Evolutionary conservation across 169 alveolate species (phyloP), one percentile per base, ranked within the genome.

Genomic region (Eimeria necatrix): DNA sequence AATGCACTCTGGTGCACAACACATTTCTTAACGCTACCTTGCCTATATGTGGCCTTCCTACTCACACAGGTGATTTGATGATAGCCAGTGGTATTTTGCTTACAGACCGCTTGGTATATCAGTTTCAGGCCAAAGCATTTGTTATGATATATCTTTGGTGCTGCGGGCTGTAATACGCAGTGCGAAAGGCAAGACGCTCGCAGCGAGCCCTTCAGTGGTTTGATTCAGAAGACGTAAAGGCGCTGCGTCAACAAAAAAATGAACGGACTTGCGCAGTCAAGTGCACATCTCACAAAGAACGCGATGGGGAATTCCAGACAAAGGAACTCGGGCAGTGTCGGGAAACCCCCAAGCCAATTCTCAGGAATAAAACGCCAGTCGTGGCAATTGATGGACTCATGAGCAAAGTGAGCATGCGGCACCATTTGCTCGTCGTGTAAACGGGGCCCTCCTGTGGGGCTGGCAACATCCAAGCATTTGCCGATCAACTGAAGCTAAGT

Each of bases 51-150:
- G 64, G 4, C 61, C 56, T 32, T 41, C 76, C 81, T 16, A 85
- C 80, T 6, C 92, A 85, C n/a, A 85, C 92, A 85, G 92, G 92
- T 85, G 81, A 32, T 46, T 32, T 46, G 61, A 14, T 68, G 32
- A 18, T 14, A 14, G 2, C 12, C 68, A 56, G 68, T 8, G 46
- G 14, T n/a, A n/a, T 16, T 68, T 68, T 18, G 4, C 41, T 3
- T 68, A n/a, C 32, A n/a, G 32, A 68, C 68, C 2, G 41, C 68
- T 0, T 12, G 4, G 20, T 56, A 56, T 1, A 12, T 10, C 68
- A 18, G 68, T 10, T 56, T 56, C 12, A 56, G 20, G 22, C 22
- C 20, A 18, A 10, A 56, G 68, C 68, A 56, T 56, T 10, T 56
- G 12, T 18, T 8, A n/a, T 41, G 46, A 4, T 22, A 0, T 3